Evolutionary conservation across 148 eudicot species (phyloP).

Genomic region (Amaranthus hypochondriacus): DNA sequence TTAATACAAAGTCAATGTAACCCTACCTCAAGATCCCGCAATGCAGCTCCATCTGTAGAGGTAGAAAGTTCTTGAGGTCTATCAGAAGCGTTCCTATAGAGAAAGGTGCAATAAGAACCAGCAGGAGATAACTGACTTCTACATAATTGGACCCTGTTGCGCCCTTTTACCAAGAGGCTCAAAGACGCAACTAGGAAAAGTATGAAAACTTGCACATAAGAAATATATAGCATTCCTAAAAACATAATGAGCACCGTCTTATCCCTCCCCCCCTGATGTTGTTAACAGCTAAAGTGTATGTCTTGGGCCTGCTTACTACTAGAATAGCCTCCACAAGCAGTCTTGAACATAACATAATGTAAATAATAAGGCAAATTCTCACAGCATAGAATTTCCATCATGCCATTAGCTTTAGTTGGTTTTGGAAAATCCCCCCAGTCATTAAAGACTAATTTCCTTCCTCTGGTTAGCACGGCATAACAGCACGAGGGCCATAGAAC

Average conservation of each 20-base stretch:
- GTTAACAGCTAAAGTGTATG: background rate
- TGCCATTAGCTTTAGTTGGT: background rate
- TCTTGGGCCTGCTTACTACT: background rate
- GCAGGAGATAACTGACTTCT: background rate
- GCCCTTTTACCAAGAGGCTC: background rate
- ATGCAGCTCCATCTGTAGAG: conserved; percentile 50
- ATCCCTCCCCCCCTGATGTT: background rate
- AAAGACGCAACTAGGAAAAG: no score
- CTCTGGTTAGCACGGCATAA: background rate
- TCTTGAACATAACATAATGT: background rate
- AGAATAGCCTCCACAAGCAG: background rate
- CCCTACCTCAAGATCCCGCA: conserved; percentile 69
- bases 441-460: background rate
- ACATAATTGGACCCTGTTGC: background rate
- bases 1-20: background rate
- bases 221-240: background rate
- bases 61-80: conserved; percentile 43
- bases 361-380: no score
- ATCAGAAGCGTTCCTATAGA: conserved; percentile 44
- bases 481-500: no score
- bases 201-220: background rate
- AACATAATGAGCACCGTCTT: background rate
- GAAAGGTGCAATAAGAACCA: background rate
- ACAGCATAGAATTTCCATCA: background rate
- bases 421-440: background rate